Evolutionary conservation across 345 rosid species (phyloP).

Genomic region (Dimocarpus longan): DNA sequence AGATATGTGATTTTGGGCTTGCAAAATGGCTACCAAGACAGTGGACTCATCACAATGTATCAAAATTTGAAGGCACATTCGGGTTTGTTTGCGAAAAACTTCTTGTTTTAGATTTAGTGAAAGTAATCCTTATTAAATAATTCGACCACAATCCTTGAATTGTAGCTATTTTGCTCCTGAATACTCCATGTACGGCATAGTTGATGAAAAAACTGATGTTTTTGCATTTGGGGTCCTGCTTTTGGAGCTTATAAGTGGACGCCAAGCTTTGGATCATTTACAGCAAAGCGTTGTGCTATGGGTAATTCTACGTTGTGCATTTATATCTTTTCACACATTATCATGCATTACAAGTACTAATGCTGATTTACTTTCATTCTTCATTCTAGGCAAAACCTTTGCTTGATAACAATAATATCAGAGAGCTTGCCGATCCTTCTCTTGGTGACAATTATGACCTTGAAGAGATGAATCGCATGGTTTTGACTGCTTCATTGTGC

Average conservation of each 20-base stretch:
- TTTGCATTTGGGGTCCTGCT: conserved; percentile 90
- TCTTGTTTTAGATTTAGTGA: neutral
- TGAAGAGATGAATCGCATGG: conserved; percentile 66
- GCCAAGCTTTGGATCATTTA: conserved; percentile 65
- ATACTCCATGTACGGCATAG: conserved; percentile 91
- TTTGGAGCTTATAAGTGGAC: conserved; percentile 85
- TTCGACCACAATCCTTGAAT: conserved; percentile 7
- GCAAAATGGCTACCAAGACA: conserved; percentile 95
- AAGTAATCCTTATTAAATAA: neutral
- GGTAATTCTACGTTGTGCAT: conserved; percentile 42
- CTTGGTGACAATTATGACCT: conserved; percentile 53
- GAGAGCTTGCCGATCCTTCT: conserved; percentile 66
- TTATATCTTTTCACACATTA: neutral
- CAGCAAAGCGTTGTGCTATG: conserved; percentile 78
- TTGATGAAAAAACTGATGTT: conserved; percentile 92
- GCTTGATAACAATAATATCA: conserved; percentile 50
- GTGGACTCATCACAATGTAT: conserved; percentile 79
- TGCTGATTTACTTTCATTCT: conserved; percentile 2
- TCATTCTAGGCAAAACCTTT: conserved; percentile 76
- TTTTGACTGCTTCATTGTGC: conserved; percentile 81
- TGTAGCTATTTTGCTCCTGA: conserved; percentile 93
- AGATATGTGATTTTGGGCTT: conserved; percentile 94
- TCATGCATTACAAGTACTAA: neutral
- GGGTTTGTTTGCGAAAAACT: conserved; percentile 53
- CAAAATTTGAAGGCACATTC: conserved; percentile 95